Base-by-base conservation (phyloP, 306 rosid genomes). In the Begonia peltatifolia region DNA sequence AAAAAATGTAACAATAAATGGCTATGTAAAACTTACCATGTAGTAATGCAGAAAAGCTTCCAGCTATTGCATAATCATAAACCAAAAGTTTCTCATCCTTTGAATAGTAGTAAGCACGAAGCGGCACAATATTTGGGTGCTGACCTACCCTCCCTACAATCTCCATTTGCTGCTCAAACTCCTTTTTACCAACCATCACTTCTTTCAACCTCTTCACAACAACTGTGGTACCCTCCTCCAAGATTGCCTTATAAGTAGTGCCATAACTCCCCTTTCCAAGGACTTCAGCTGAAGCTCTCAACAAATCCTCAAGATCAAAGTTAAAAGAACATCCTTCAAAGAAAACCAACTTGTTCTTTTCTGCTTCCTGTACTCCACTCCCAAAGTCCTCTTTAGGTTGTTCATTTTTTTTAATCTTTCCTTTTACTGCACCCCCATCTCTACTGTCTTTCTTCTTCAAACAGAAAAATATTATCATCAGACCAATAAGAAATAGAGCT, bases 331-430 rank as follows among this genome's bases (percentile, higher is more conserved):
- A 42, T 13, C 70, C 75, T 56, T 70, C 70, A 55, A 64, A 64
- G 66, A 70, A 70, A 54, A 70, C 75, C 63, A 70, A 54, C 66
- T 53, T 70, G 61, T 70, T 70, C 52, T 70, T 70, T 66, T 70
- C 75, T 0, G 75, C 63, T 63, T 70, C 75, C 60, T 70, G 75
- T 17, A 70, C 70, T 20, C 75, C 75, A n/a, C 75, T 70, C 47
- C 75, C 70, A 35, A 70, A 70, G 47, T 70, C 75, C 70, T 70
- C 75, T 63, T 60, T 64, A 1, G 70, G 62, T 12, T 48, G 70
- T 63, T 64, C 66, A 9, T 46, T 36, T 41, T 63, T 59, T 49
- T 67, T 63, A 51, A 53, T 51, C 70, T 64, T 64, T 55, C 58
- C 61, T 49, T 58, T 64, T 38, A 50, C 55, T 12, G 11, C 75